Conservation (phyloP, 495 filamentous ascomycete species). For the Penicillium lividum region DNA sequence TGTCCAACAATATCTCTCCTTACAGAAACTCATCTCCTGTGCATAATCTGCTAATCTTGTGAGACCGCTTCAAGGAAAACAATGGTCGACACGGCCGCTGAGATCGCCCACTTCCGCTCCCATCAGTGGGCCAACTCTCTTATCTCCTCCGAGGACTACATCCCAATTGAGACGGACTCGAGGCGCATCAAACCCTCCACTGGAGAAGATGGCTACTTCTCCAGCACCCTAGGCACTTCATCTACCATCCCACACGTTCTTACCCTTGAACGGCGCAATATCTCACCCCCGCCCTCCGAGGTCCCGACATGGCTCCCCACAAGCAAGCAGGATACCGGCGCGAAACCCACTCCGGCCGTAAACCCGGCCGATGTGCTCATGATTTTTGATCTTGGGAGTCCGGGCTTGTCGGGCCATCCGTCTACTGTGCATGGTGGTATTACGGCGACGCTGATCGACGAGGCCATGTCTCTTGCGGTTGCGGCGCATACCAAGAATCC, state of each 20-base stretch:
- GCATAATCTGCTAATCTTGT: background rate
- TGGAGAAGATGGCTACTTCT: slow-evolving; percentile 46
- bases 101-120: slow-evolving; percentile 27
- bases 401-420: slow-evolving; percentile 44
- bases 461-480: slow-evolving; percentile 49
- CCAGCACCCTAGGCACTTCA: slow-evolving; percentile 34
- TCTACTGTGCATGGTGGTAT: slow-evolving; percentile 49
- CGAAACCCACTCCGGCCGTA: slow-evolving; percentile 22
- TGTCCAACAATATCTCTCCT: background rate
- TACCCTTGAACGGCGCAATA: slow-evolving; percentile 35
- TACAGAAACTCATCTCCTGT: background rate
- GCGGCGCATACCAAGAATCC: slow-evolving; percentile 30
- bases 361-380: slow-evolving; percentile 41
- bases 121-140: slow-evolving; percentile 30
- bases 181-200: slow-evolving; percentile 37
- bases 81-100: slow-evolving; percentile 24
- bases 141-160: slow-evolving; percentile 34
- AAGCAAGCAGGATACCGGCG: slow-evolving; percentile 31
- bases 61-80: background rate
- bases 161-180: slow-evolving; percentile 38
- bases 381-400: slow-evolving; percentile 34
- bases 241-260: slow-evolving; percentile 42
- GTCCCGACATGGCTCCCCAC: slow-evolving; percentile 36
- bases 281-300: slow-evolving; percentile 24
- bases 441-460: slow-evolving; percentile 71